Conservation (phyloP, 1,139 yeast species). For the Geotrichum cucujoidarum region DNA sequence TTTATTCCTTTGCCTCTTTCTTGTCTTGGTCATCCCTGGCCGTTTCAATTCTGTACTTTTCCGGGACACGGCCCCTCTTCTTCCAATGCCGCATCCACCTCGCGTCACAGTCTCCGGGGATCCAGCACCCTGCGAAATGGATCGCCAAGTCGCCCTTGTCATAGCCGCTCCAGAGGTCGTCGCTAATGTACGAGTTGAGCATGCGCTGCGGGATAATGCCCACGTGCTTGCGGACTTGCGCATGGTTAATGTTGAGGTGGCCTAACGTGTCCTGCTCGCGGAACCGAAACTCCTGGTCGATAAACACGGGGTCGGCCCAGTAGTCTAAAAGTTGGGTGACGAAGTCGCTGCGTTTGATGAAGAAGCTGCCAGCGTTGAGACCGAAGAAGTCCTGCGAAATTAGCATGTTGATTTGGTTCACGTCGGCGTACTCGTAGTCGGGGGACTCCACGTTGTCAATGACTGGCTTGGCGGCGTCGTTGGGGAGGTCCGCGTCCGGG, state of each 20-base stretch:
- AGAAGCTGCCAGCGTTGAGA: slow-evolving; percentile 29
- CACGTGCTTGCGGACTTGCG: slow-evolving; percentile 23
- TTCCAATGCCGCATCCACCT: slow-evolving; percentile 14
- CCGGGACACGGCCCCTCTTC: slow-evolving; percentile 13
- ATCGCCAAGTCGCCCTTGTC: slow-evolving; percentile 18
- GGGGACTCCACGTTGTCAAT: slow-evolving; percentile 6
- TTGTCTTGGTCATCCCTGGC: not conserved
- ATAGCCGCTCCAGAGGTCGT: slow-evolving; percentile 14
- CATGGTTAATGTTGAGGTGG: slow-evolving; percentile 17
- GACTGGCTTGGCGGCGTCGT: slow-evolving; percentile 6
- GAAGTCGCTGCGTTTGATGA: slow-evolving; percentile 26
- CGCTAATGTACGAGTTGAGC: slow-evolving; percentile 25
- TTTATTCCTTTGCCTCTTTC: not conserved
- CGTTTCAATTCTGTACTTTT: slow-evolving; percentile 1
- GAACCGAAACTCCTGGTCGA: slow-evolving; percentile 19
- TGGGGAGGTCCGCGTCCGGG: slow-evolving; percentile 11
- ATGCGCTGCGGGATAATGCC: slow-evolving; percentile 28
- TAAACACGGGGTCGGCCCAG: slow-evolving; percentile 26
- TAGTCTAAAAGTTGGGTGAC: slow-evolving; percentile 23
- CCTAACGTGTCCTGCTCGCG: slow-evolving; percentile 25
- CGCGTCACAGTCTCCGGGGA: slow-evolving; percentile 16
- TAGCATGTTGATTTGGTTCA: slow-evolving; percentile 24
- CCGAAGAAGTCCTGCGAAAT: slow-evolving; percentile 26
- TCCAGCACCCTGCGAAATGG: slow-evolving; percentile 23
- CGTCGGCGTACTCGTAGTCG: slow-evolving; percentile 18